These are phyloP conservation scores for Penicillium angulare DNA, from an alignment of 495 filamentous ascomycete genomes.

Conservation along the genomic window DNA sequence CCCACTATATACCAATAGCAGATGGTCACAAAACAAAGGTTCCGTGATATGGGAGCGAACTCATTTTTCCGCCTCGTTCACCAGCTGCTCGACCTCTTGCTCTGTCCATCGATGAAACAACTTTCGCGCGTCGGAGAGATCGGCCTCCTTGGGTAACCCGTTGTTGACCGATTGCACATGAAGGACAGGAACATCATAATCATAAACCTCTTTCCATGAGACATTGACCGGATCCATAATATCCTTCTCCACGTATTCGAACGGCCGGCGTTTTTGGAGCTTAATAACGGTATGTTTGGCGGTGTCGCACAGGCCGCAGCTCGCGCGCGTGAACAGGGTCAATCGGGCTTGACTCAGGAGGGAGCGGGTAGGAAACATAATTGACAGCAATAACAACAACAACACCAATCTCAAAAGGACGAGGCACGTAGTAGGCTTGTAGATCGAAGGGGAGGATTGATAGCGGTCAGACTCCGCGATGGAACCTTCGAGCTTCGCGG, in stretches of 20 bases:
- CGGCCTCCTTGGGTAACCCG: slow-evolving; percentile 19
- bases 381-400: background rate
- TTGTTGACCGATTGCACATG: slow-evolving; percentile 55
- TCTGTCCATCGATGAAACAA: slow-evolving; percentile 81
- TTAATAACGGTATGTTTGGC: slow-evolving; percentile 70
- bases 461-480: slow-evolving; percentile 20
- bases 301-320: slow-evolving; percentile 76
- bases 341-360: slow-evolving; percentile 61
- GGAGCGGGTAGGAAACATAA: slow-evolving; percentile 38
- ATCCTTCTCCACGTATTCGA: slow-evolving; percentile 77
- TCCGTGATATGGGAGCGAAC: background rate
- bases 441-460: too few relatives aligned
- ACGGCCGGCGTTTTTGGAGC: slow-evolving; percentile 65
- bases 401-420: too few relatives aligned
- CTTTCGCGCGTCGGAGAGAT: slow-evolving; percentile 60
- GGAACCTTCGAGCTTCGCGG: slow-evolving; percentile 50
- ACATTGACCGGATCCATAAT: slow-evolving; percentile 66
- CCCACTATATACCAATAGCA: too few relatives aligned
- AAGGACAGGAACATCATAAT: slow-evolving; percentile 88
- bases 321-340: slow-evolving; percentile 78
- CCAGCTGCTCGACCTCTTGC: slow-evolving; percentile 65
- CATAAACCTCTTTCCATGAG: slow-evolving; percentile 77
- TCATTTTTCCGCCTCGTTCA: slow-evolving; percentile 58
- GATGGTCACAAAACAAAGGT: too few relatives aligned
- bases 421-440: too few relatives aligned